Evolutionary conservation across 306 rosid genomes (phyloP).

Genomic region (Potentilla sterilis): DNA sequence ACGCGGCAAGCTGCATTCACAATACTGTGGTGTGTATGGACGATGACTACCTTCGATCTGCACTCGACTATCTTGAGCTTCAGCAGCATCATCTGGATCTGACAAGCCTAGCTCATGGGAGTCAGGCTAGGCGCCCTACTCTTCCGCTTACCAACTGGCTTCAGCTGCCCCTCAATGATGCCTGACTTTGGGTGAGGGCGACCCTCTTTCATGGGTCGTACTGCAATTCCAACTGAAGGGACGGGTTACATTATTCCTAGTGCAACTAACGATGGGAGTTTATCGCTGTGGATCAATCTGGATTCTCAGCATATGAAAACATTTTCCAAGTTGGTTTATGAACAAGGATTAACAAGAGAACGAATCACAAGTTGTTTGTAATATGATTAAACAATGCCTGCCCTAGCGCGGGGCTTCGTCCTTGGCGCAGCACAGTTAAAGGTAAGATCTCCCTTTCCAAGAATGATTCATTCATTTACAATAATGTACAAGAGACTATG

Average conservation of each 20-base stretch:
- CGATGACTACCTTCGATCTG: conserved; percentile 56
- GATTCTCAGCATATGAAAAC: background rate
- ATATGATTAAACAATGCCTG: too few species aligned
- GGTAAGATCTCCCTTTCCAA: too few species aligned
- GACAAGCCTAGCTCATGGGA: conserved; percentile 40
- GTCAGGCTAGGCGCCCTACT: conserved; percentile 51
- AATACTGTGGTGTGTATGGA: conserved; percentile 52
- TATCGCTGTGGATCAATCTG: background rate
- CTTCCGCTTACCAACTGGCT: conserved; percentile 67
- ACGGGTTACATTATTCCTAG: conserved; percentile 55
- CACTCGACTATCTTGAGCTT: conserved; percentile 62
- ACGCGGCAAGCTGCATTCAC: conserved; percentile 62
- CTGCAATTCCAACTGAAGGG: conserved; percentile 64
- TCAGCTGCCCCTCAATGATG: conserved; percentile 59
- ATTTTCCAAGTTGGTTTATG: background rate
- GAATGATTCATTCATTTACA: too few species aligned
- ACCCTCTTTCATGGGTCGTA: conserved; percentile 71
- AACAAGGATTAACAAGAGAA: too few species aligned
- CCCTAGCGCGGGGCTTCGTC: too few species aligned
- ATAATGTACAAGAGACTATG: too few species aligned
- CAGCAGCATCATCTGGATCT: conserved; percentile 58
- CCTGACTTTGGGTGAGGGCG: conserved; percentile 88
- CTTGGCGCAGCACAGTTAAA: too few species aligned
- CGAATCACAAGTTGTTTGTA: too few species aligned
- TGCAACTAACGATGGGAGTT: conserved; percentile 56